phyloP scores from a whole-genome alignment of 225 moss, liverwort and hornwort species.

The Marchantia paleacea region DNA sequence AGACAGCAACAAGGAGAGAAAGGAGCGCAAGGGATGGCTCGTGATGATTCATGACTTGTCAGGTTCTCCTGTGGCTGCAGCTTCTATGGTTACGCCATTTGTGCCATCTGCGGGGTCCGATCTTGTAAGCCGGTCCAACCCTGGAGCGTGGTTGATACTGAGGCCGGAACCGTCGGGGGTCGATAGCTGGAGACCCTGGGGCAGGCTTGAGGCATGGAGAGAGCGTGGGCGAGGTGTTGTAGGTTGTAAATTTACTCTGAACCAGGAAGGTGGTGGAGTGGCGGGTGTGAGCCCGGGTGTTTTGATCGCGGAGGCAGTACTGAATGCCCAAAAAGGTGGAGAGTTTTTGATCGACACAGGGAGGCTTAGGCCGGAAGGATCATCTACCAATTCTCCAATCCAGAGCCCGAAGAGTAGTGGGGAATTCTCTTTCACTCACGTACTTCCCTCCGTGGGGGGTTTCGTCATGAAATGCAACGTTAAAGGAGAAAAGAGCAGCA shows the following conservation, averaged over 20 bases:
- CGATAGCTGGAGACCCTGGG: conserved; percentile 79
- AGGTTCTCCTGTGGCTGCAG: conserved; percentile 74
- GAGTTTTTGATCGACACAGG: conserved; percentile 75
- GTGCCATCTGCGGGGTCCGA: conserved; percentile 77
- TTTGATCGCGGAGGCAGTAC: conserved; percentile 51
- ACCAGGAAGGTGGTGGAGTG: conserved; percentile 60
- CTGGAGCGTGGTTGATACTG: conserved; percentile 81
- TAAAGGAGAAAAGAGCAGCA: conserved; percentile 56
- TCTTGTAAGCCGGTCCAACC: conserved; percentile 71
- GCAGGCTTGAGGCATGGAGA: conserved; percentile 76
- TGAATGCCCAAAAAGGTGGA: conserved; percentile 63
- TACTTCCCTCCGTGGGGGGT: conserved; percentile 65
- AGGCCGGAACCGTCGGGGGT: conserved; percentile 60
- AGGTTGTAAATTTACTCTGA: conserved; percentile 73
- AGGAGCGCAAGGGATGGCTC: conserved; percentile 78
- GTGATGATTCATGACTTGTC: conserved; percentile 84
- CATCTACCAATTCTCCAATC: conserved; percentile 52
- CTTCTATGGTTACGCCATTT: conserved; percentile 85
- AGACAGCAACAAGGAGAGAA: conserved; percentile 51
- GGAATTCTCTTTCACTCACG: conserved; percentile 60
- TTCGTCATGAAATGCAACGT: conserved; percentile 84
- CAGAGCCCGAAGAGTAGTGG: conserved; percentile 74
- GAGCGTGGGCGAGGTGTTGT: conserved; percentile 57
- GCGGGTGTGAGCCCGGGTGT: conserved; percentile 56
- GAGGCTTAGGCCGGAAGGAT: conserved; percentile 53